Conservation (phyloP, 176 grass and related monocot genomes). For the Alloteropsis semialata region DNA sequence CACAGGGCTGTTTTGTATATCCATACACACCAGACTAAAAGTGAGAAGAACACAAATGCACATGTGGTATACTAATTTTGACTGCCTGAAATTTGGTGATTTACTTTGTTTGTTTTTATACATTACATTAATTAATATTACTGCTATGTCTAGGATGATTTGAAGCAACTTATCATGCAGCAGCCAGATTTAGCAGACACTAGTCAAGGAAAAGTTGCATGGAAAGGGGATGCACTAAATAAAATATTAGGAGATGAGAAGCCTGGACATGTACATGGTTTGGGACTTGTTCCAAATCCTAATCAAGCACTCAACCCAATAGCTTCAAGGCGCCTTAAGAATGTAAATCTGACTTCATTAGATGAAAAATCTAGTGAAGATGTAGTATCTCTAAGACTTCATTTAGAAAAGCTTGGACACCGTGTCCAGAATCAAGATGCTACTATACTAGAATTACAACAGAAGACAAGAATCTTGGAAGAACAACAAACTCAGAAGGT, state of each 20-base stretch:
- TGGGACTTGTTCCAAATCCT: neutral
- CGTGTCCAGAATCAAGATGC: neutral
- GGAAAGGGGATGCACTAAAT: neutral
- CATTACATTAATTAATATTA: neutral
- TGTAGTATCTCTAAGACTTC: neutral
- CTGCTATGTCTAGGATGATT: neutral
- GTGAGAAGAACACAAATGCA: neutral
- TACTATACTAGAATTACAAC: neutral
- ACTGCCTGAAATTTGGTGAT: neutral
- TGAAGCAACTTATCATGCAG: neutral
- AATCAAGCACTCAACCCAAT: neutral
- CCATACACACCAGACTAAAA: neutral
- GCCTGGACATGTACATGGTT: neutral
- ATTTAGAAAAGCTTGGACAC: neutral
- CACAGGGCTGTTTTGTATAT: neutral
- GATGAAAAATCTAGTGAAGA: neutral
- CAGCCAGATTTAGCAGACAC: neutral
- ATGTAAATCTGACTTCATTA: neutral
- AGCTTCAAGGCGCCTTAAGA: neutral
- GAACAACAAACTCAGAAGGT: neutral
- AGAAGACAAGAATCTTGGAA: neutral
- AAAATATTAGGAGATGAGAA: neutral
- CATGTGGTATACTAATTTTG: neutral
- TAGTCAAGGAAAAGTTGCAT: slow-evolving; percentile 1
- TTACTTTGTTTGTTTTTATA: neutral